These are phyloP conservation scores for Physcomitrellopsis africana DNA, from an alignment of 225 moss, liverwort and hornwort genomes.

Conservation along the genomic window DNA sequence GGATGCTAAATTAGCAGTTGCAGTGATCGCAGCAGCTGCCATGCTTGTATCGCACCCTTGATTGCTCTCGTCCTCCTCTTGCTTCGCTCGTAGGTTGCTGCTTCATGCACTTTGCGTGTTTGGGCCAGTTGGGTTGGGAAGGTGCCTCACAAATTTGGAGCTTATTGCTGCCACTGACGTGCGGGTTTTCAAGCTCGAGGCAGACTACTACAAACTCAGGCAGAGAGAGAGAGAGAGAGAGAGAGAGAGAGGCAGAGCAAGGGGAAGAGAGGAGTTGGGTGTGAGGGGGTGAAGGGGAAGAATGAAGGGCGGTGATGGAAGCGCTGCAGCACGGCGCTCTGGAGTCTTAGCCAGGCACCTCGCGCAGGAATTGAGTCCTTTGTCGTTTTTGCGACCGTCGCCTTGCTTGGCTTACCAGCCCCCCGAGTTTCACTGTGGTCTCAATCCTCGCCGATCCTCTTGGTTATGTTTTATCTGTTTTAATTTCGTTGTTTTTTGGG, in stretches of 20 bases:
- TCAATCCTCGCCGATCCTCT: background rate
- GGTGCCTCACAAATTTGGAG: too few relatives aligned
- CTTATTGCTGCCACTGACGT: too few relatives aligned
- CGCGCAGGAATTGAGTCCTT: constrained; percentile 46
- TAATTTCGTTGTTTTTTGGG: background rate
- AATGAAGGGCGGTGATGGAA: constrained; percentile 18
- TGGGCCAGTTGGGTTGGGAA: too few relatives aligned
- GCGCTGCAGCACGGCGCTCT: constrained; percentile 47
- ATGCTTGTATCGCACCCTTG: too few relatives aligned
- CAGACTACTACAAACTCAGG: too few relatives aligned
- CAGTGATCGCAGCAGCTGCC: too few relatives aligned
- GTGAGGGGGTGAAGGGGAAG: constrained; percentile 28
- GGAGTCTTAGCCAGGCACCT: constrained; percentile 55
- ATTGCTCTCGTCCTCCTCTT: too few relatives aligned
- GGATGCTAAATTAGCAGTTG: too few relatives aligned
- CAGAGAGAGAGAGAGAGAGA: background rate
- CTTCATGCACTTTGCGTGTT: too few relatives aligned
- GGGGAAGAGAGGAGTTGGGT: background rate
- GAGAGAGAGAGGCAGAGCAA: background rate
- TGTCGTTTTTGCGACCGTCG: constrained; percentile 47
- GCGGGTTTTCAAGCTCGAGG: too few relatives aligned
- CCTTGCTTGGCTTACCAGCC: constrained; percentile 51
- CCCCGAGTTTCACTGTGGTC: constrained; percentile 48
- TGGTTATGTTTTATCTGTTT: background rate
- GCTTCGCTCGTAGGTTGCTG: too few relatives aligned